Evolutionary conservation across 2,329 filamentous ascomycete genomes (phyloP), one percentile per base, ranked within the genome.

Genomic region (Metarhizium guizhouense): DNA sequence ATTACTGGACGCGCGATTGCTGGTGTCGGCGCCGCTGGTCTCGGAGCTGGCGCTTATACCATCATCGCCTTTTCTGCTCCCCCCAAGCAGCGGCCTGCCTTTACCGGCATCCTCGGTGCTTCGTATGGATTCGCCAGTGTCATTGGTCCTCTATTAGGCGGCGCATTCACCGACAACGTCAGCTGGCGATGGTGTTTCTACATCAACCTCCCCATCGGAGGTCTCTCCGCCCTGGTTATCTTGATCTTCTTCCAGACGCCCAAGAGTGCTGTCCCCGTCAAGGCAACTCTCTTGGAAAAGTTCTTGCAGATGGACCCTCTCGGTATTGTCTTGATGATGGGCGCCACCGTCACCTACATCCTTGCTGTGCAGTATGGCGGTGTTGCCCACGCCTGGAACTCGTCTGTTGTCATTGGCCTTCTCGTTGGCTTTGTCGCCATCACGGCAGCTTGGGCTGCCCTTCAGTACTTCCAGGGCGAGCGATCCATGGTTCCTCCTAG

Each of bases 1-100:
- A 77, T 81, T 56, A 74, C 75, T 60, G 77, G 76, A 57, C 74
- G 76, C 50, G 76, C 77, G 53, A 74, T 78, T 29, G 69, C 73
- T 13, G 71, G 70, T 42, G 68, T 76, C 34, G 68, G 70, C 2
- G 73, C 75, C 3, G 73, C 79, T 14, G 81, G 76, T 13, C 64
- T 82, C 11, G 73, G 72, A 52, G 72, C 70, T 2, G 78, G 79
- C 0, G 70, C 72, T 3, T 76, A 79, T 64, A 79, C 72, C 32
- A 78, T 80, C 58, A 76, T 79, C 60, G 77, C 70, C 1, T 78
- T 74, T 55, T 64, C 68, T 38, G 72, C 70, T 3, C 65, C 66
- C 30, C 70, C 69, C 14, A 65, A 67, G 60, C 65, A 62, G 51
- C 64, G 70, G 4, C 69, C 71, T 20, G 67, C 65, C 13, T 71